Percentiles rank a stretch among this genome's conserved stretches.
These are phyloP conservation scores for Dactylis glomerata DNA, from an alignment of 176 grass and related monocot genomes.

Conservation along the genomic window DNA sequence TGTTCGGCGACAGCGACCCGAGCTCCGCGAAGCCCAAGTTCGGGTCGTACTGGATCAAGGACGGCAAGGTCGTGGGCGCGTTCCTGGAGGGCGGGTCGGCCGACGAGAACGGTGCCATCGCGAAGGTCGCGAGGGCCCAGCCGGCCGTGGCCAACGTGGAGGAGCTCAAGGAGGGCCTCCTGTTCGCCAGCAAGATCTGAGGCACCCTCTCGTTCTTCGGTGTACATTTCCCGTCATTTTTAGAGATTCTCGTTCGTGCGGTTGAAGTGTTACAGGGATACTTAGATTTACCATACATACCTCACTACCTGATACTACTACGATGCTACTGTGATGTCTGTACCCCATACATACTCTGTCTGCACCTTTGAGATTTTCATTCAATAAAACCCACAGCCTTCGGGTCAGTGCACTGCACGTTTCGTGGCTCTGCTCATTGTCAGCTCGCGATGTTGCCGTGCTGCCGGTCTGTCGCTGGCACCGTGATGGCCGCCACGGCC, in stretches of 20 bases:
- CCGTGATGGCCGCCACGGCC: not conserved
- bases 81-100: slow-evolving; percentile 87
- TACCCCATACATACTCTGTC: not conserved
- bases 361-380: not conserved
- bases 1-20: slow-evolving; percentile 78
- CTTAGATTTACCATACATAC: not conserved
- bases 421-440: not conserved
- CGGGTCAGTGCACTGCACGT: not conserved
- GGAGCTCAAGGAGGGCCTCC: slow-evolving; percentile 64
- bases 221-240: slow-evolving; percentile 23
- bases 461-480: not conserved
- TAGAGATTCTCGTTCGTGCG: not conserved
- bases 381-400: slow-evolving; percentile 28
- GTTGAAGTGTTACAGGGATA: not conserved
- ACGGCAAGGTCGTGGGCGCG: slow-evolving; percentile 71
- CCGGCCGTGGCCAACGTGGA: slow-evolving; percentile 43
- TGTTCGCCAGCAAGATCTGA: slow-evolving; percentile 83
- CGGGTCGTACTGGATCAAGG: slow-evolving; percentile 95
- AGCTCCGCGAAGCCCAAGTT: slow-evolving; percentile 71
- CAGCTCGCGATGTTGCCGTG: not conserved
- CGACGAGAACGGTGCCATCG: slow-evolving; percentile 79
- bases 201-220: not conserved
- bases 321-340: slow-evolving; percentile 18
- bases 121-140: slow-evolving; percentile 72
- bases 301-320: not conserved